Evolutionary conservation across 768 basidiomycete genomes (phyloP), one percentile per base, ranked within the genome.

Genomic region (Leucosporidium scottii): DNA sequence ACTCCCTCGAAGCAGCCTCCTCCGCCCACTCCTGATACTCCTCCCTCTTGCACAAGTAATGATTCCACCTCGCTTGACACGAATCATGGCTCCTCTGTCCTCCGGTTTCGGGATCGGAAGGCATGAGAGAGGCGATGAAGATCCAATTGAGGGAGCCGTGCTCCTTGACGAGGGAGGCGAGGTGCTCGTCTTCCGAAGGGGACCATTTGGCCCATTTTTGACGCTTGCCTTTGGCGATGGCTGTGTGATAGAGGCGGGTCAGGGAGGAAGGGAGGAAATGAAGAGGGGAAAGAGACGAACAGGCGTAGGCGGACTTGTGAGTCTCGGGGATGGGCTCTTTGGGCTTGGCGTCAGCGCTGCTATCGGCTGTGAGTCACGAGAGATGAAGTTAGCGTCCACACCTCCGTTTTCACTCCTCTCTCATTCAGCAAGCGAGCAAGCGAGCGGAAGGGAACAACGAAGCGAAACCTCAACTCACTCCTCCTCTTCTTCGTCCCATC

Each of bases 61-160:
- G 59, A 25, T 27, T 59, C 59, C 59, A 59, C n/a, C 59, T n/a
- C 15, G 39, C 59, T 5, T 44, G 47, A n/a, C 59, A 59, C 10
- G 27, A 28, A 21, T 59, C 59, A 15, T 48, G 39, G 27, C 59
- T 48, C 12, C 59, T 13, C 13, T 44, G 39, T 3, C 8, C 15
- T 44, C 39, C 39, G 3, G 6, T 44, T 3, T 10, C 39, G 39
- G 39, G 39, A 18, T 25, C 59, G n/a, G 44, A 39, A 15, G 27
- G 25, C 59, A 59, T 59, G 7, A 27, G 39, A 4, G 21, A 12
- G 34, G 59, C n/a, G 59, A 59, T 59, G 44, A 47, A 48, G 59
- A 17, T 5, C 59, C 59, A 59, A 27, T 59, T 59, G 39, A 47
- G 44, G 44, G 59, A 25, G 12, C 59, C 59, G 59, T 59, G 59